Percentiles rank a stretch among this genome's conserved stretches.
Evolutionary conservation across 148 eudicot species (phyloP).

Genomic region (Nepenthes gracilis): DNA sequence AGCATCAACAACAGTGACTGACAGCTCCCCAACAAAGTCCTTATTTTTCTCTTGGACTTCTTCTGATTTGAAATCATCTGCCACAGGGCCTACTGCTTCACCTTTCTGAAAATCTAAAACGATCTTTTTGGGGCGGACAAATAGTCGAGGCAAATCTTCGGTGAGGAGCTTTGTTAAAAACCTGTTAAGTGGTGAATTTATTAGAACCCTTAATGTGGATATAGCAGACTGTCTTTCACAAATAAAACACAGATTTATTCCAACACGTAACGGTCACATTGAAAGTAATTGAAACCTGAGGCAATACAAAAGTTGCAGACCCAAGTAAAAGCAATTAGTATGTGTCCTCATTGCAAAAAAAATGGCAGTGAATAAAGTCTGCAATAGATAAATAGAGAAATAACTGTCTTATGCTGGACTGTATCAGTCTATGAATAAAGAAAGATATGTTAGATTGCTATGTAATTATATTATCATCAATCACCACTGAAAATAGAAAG

Average conservation of each 20-base stretch:
- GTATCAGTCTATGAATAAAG: no score
- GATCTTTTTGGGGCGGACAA: constrained; percentile 95
- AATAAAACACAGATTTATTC: no score
- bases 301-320: not conserved
- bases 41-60: constrained; percentile 77
- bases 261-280: no score
- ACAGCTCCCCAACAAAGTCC: constrained; percentile 86
- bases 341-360: not conserved
- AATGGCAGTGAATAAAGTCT: no score
- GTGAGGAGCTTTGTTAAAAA: constrained; percentile 91
- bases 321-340: not conserved
- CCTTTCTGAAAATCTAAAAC: constrained; percentile 93
- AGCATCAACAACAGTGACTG: constrained; percentile 97
- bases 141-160: constrained; percentile 84
- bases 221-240: no score
- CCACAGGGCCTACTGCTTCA: constrained; percentile 73
- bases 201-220: not conserved
- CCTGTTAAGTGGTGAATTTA: constrained; percentile 27
- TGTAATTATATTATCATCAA: no score
- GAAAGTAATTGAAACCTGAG: not conserved
- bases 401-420: no score
- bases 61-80: constrained; percentile 46
- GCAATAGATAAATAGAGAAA: no score
- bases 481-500: no score
- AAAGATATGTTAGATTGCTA: no score